Base-by-base conservation (phyloP, 805 yeast species). In the Lipomyces kockii region DNA sequence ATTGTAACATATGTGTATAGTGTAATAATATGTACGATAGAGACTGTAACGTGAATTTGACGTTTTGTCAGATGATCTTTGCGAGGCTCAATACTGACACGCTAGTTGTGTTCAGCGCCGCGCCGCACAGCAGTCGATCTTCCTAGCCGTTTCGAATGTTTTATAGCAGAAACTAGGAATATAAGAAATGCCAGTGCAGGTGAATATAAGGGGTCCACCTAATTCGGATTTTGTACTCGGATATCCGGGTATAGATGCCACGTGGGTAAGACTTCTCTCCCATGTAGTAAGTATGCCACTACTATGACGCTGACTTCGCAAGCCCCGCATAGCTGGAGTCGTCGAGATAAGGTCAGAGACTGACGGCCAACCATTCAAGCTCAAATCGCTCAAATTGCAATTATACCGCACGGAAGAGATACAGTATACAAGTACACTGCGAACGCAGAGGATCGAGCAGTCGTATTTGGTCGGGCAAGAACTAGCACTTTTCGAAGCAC, bases 191-290 rank as follows among this genome's bases (percentile, higher is more conserved):
- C 54, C 67, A 14, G 52, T 52, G 54, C 46, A 51, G 17, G 68
- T 78, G 62, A 73, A 74, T 46, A 70, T 78, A 52, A 71, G 74
- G 35, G 82, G 83, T 1, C 73, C 72, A 8, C 81, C 83, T 5
- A 80, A 80, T 62, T 79, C 78, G 60, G 82, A 80, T 55, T 67
- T 80, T 8, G 80, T 80, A 25, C 78, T 75, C 53, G 83, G 83
- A 12, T 80, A 74, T 61, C 83, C 83, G 2, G 83, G 83, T 0
- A 77, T 80, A n/a, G 74, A 78, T 2, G 83, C 83, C 0, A 76
- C 81, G 5, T 77, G 79, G 77, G 74, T 72, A 62, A 51, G 74
- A 35, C 20, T 22, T 54, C 39, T 12, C n/a, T 17, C 8, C 17
- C 8, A 29, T 29, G 39, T 32, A n/a, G 34, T n/a, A 3, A n/a